phyloP scores from a whole-genome alignment of 306 rosid genomes.

The Purshia tridentata region DNA sequence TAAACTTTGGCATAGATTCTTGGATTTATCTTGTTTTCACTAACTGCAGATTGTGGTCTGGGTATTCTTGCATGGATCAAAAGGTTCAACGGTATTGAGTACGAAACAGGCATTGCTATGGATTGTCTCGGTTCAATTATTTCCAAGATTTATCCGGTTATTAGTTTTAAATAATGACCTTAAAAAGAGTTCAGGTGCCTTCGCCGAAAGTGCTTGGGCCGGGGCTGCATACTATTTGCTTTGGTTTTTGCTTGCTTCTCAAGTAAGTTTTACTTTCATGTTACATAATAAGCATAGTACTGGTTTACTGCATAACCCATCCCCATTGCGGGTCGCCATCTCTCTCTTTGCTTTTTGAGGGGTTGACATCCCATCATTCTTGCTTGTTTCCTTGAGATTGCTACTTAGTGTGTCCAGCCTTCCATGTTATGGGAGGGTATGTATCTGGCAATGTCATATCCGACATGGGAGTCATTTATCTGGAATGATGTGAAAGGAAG shows the following conservation, averaged over 20 bases:
- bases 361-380: neutral
- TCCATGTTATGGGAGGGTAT: too few relatives aligned
- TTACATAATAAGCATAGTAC: neutral
- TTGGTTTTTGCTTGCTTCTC: slow-evolving; percentile 82
- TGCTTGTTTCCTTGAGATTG: too few relatives aligned
- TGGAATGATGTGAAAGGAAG: too few relatives aligned
- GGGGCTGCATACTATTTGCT: slow-evolving; percentile 87
- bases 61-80: slow-evolving; percentile 43
- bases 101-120: slow-evolving; percentile 66
- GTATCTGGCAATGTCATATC: too few relatives aligned
- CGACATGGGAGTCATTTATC: too few relatives aligned
- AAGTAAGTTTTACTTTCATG: slow-evolving; percentile 50
- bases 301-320: neutral
- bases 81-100: slow-evolving; percentile 51
- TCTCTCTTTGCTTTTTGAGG: neutral
- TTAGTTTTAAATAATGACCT: slow-evolving; percentile 77
- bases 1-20: neutral
- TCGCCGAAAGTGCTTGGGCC: slow-evolving; percentile 78
- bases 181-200: slow-evolving; percentile 82
- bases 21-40: slow-evolving; percentile 1
- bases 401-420: too few relatives aligned
- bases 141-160: slow-evolving; percentile 75
- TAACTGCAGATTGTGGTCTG: slow-evolving; percentile 61
- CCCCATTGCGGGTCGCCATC: neutral
- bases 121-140: slow-evolving; percentile 59